Percentiles rank a stretch among this genome's conserved stretches.
These are phyloP conservation scores for Spinellus fusiger DNA, from an alignment of 192 early-diverging fungal genomes.

Conservation along the genomic window DNA sequence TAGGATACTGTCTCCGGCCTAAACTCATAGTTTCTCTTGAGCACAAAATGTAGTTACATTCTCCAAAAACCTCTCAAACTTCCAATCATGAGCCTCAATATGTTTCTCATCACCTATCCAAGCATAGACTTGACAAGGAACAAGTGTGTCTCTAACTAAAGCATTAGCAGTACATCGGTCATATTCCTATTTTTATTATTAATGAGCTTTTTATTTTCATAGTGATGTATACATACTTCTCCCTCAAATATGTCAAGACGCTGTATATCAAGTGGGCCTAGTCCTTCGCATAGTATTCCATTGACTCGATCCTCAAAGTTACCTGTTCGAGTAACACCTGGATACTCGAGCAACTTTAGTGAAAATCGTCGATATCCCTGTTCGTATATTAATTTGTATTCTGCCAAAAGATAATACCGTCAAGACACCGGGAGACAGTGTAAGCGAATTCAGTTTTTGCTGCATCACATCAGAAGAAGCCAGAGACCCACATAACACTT, in stretches of 20 bases:
- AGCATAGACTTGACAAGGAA: background rate
- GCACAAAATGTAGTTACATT: background rate
- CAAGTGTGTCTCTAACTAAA: background rate
- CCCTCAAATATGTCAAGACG: background rate
- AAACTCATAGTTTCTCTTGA: background rate
- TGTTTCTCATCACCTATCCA: background rate
- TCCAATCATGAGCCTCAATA: background rate
- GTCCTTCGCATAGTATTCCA: background rate
- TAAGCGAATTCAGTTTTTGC: background rate
- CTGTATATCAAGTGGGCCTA: background rate
- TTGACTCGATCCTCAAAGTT: background rate
- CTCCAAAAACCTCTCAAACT: background rate
- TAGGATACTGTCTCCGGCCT: no score
- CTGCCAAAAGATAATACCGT: no score
- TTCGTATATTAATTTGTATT: background rate
- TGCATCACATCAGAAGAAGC: background rate
- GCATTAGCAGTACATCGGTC: background rate
- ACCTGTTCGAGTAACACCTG: background rate
- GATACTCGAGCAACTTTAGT: background rate
- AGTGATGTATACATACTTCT: background rate
- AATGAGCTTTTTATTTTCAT: background rate
- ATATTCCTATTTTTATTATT: background rate
- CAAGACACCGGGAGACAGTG: background rate
- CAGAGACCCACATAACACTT: background rate
- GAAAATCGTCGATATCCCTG: background rate